These are phyloP conservation scores for Mollisiaceae sp. DNA, from an alignment of 2,329 filamentous ascomycete genomes.

Conservation along the genomic window DNA sequence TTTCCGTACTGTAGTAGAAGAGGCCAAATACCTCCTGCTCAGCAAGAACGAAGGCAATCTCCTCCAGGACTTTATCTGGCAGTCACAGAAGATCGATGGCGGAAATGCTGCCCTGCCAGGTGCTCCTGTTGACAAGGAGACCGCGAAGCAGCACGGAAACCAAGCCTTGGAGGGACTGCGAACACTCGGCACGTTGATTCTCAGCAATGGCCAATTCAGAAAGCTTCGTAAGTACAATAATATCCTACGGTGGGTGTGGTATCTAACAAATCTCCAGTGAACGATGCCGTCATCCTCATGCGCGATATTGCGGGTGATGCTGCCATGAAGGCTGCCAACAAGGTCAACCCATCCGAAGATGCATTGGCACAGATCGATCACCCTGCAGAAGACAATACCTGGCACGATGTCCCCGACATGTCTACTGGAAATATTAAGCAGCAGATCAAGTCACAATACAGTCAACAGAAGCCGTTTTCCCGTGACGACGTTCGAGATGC, in stretches of 20 bases:
- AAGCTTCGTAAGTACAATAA: constrained; percentile 32
- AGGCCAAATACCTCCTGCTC: constrained; percentile 83
- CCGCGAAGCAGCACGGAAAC: constrained; percentile 81
- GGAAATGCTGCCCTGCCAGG: constrained; percentile 65
- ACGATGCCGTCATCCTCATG: constrained; percentile 78
- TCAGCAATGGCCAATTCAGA: constrained; percentile 84
- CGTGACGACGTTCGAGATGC: constrained; percentile 66
- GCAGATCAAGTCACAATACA: constrained; percentile 67
- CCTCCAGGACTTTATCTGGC: constrained; percentile 96
- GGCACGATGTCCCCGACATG: constrained; percentile 85
- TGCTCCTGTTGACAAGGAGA: constrained; percentile 74
- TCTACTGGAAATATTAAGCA: constrained; percentile 72
- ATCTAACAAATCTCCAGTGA: constrained; percentile 53
- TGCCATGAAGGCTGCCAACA: constrained; percentile 76
- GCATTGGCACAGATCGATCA: constrained; percentile 76
- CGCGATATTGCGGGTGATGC: constrained; percentile 93
- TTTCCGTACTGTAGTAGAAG: constrained; percentile 77
- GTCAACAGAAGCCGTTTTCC: constrained; percentile 54
- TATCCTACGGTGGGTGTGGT: background rate
- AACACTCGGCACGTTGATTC: constrained; percentile 84
- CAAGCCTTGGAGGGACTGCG: constrained; percentile 84
- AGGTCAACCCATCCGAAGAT: constrained; percentile 79
- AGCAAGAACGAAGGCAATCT: constrained; percentile 96
- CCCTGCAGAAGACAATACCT: constrained; percentile 89
- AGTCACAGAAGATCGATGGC: constrained; percentile 76